Base-by-base conservation (phyloP, 2,329 filamentous ascomycete species). In the Beauveria brongniartii region DNA sequence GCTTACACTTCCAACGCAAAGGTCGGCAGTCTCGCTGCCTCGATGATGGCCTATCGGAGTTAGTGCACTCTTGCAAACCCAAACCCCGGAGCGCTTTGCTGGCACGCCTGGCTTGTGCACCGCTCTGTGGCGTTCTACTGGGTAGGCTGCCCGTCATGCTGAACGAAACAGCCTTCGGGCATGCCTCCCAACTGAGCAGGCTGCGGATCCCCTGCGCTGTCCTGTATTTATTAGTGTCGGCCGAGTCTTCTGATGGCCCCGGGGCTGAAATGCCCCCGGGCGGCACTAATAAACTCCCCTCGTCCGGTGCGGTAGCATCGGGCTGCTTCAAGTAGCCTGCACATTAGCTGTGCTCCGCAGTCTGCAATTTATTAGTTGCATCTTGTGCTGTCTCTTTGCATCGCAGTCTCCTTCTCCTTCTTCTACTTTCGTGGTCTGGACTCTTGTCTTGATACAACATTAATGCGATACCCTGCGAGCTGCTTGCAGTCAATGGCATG, bases 181-280 rank as follows among this genome's bases (percentile, higher is more conserved):
- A n/a, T 57, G 44, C 5, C 55, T 50, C 44, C 55, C 30, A 50
- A 47, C 26, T 56, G 2, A 37, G 43, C 43, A 37, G 54, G 4
- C 54, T 37, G 43, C 54, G 54, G 54, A 56, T 28, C 55, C 55
- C 41, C n/a, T 55, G 22, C 24, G 30, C 30, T 34, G 30, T 34
- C 28, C 30, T 30, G 22, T 34, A n/a, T 22, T 46, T 34, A 57
- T 44, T 57, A 57, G 55, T 50, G 55, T 57, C 55, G 55, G 55
- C 55, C 55, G 55, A 57, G 55, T 57, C 55, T 34, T 22, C 28
- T 48, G 12, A 24, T 24, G 34, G 43, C 28, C 54, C 54, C 43
- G 55, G 10, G 44, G 30, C 44, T 47, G 44, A 22, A 46, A 40
- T 57, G 44, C 10, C 55, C 10, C 43, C 55, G 30, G 43, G 20